A percentile compares a stretch with the other conserved stretches of the same genome.
Conservation (phyloP, 768 basidiomycete genomes). For the Suillus plorans region DNA sequence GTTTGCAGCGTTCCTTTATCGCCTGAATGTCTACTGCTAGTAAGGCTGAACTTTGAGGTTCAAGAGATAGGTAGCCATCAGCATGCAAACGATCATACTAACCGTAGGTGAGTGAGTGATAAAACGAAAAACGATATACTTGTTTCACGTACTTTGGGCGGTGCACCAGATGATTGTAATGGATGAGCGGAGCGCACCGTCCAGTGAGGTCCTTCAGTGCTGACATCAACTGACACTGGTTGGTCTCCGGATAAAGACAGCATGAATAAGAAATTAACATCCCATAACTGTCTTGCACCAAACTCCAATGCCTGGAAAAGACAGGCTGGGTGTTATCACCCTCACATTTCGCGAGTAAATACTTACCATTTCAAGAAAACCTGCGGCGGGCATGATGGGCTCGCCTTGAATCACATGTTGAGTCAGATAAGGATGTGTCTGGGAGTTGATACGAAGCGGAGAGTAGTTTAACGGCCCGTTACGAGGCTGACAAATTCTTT, state of each 20-base stretch:
- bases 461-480: slow-evolving; percentile 38
- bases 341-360: background rate
- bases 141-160: background rate
- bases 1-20: background rate
- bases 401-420: slow-evolving; percentile 46
- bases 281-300: slow-evolving; percentile 3
- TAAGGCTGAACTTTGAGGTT: background rate
- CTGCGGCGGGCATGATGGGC: slow-evolving; percentile 47
- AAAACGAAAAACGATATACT: background rate
- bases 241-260: slow-evolving; percentile 2
- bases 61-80: slow-evolving; percentile 5
- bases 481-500: slow-evolving; percentile 23
- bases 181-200: background rate
- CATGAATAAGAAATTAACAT: slow-evolving; percentile 2
- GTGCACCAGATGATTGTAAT: background rate
- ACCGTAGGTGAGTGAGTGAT: background rate
- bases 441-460: slow-evolving; percentile 34
- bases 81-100: slow-evolving; percentile 4
- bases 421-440: slow-evolving; percentile 40
- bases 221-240: background rate
- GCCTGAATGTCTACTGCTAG: background rate
- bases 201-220: background rate
- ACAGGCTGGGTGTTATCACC: background rate
- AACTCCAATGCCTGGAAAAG: slow-evolving; percentile 3
- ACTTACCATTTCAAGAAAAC: slow-evolving; percentile 40